Base-by-base conservation (phyloP, 2,329 filamentous ascomycete species). In the Botryotinia globosa region DNA sequence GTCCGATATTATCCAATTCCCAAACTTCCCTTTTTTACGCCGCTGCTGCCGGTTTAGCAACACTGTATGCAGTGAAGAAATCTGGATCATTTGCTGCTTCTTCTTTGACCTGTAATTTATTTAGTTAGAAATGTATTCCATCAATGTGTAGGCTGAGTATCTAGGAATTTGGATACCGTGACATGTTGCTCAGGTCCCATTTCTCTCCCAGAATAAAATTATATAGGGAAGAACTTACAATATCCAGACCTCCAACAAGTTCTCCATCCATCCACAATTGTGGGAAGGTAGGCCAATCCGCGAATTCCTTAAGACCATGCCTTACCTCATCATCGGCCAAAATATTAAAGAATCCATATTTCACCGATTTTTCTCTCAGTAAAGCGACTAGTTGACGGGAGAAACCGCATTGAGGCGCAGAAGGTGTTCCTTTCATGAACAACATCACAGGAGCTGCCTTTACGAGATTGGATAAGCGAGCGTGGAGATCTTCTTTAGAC, bases 321-420 rank as follows among this genome's bases (percentile, higher is more conserved):
- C 96, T 88, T 65, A 99, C 96, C 82, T 98, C 95, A 80, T 99
- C 95, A 81, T 99, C 96, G 75, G 96, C 96, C 78, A 99, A 84
- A 76, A 99, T 99, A 81, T 99, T 98, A 86, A 99, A 99, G 86
- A 99, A 99, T 32, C 96, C 96, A 82, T 98, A 99, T 81, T 97
- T 94, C 74, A 99, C 92, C 67, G 92, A 92, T 80, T 94, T 91
- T 83, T 98, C 95, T 69, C 96, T 89, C 78, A 99, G 84, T 64
- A 99, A 88, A 39, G 86, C 90, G 61, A 99, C 96, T 62, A 97
- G 85, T 84, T 98, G 94, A 77, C 95, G 75, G 77, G 93, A 97
- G 84, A 99, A 99, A 3, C 96, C 94, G 80, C 94, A 97, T 82
- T 97, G 92, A 1, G 94, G 94, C 45, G 89, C 88, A 76, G 90